A percentile compares a stretch with the other conserved stretches of the same genome.
Evolutionary conservation across 2,329 filamentous ascomycete species (phyloP).

Genomic region (Scedosporium dehoogii): DNA sequence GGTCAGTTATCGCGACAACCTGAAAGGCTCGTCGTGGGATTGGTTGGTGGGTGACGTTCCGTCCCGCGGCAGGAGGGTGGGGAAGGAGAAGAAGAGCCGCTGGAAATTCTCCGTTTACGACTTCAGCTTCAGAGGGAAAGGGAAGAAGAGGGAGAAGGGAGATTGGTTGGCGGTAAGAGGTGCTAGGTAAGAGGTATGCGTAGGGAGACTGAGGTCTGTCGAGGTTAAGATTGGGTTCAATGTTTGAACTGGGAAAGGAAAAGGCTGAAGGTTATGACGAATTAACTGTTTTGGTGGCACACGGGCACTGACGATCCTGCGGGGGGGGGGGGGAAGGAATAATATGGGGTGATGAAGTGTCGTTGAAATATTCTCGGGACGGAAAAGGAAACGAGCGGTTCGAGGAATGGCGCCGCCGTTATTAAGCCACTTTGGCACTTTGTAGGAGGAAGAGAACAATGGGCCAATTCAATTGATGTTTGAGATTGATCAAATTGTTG

Average conservation of each 20-base stretch:
- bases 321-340: neutral
- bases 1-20: neutral
- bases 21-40: neutral
- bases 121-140: neutral
- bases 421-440: neutral
- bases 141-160: neutral
- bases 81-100: neutral
- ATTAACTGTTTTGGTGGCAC: neutral
- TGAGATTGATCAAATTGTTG: too few species aligned
- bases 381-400: neutral
- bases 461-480: too few species aligned
- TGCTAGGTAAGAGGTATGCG: neutral
- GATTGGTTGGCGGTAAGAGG: neutral
- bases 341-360: neutral
- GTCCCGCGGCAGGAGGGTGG: neutral
- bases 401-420: neutral
- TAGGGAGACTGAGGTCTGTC: neutral
- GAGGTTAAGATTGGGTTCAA: neutral
- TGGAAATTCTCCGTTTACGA: constrained; percentile 2
- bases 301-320: neutral
- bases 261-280: neutral
- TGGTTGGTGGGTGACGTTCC: constrained; percentile 7
- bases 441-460: too few species aligned
- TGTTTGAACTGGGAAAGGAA: neutral
- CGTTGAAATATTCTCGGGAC: neutral